A percentile compares a stretch with the other conserved stretches of the same genome.
Conservation (phyloP, 2,329 filamentous ascomycete species). For the Aureobasidium lini region DNA sequence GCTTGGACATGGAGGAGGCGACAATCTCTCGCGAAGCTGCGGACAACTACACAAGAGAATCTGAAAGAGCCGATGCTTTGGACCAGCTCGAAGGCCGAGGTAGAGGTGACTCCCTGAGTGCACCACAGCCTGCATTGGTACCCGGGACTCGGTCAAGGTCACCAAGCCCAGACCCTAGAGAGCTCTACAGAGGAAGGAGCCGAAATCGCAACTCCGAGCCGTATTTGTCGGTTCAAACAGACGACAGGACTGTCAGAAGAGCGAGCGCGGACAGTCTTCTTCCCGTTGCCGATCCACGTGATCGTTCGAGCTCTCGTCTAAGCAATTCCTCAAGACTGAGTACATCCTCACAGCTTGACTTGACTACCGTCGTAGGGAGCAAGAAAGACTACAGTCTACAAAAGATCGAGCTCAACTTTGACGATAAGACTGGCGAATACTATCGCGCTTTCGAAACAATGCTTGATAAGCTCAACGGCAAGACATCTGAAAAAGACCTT, state of each 20-base stretch:
- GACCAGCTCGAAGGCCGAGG: background rate
- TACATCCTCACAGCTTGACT: conserved; percentile 2
- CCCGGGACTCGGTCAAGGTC: background rate
- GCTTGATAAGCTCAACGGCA: conserved; percentile 48
- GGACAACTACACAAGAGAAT: background rate
- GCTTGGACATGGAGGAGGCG: background rate
- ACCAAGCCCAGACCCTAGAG: background rate
- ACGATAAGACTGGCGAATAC: conserved; percentile 55
- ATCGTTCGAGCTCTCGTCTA: background rate
- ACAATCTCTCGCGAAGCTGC: conserved; percentile 1
- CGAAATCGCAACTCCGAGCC: background rate
- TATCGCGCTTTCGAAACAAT: conserved; percentile 51
- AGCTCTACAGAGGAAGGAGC: background rate
- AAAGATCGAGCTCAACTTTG: conserved; percentile 39
- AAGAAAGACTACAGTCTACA: conserved; percentile 1
- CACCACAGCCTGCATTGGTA: background rate
- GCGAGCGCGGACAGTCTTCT: conserved; percentile 2
- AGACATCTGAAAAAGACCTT: conserved; percentile 50
- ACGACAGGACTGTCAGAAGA: background rate
- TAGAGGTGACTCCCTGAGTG: background rate
- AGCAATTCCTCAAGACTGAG: background rate
- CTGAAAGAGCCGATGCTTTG: background rate
- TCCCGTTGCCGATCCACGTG: background rate
- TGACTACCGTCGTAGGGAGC: background rate
- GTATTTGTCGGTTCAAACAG: background rate